Evolutionary conservation across 805 yeast genomes (phyloP), one percentile per base, ranked within the genome.

Genomic region (Deakozyma indianensis): DNA sequence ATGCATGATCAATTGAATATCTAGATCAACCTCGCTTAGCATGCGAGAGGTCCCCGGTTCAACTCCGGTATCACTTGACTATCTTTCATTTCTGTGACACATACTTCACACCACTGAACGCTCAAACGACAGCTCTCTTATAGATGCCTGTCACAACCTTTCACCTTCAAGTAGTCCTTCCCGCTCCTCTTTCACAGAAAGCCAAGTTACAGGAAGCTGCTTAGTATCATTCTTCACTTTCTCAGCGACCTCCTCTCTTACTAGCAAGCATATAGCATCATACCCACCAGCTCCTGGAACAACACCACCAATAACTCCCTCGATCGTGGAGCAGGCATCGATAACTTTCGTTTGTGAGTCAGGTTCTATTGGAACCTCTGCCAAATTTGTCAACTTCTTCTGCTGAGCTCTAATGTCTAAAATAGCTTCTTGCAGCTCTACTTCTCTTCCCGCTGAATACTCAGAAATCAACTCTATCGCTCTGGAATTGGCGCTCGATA

Each of bases 201-300:
- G 43, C 45, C 51, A 48, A 16, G 45, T 22, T 7, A 48, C 42
- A 9, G 20, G 24, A 25, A 24, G 25, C 35, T 27, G 43, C 20
- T 46, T 43, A 1, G 70, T 62, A 25, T 47, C 54, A 22, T 45
- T 29, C 24, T 49, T 45, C 41, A 77, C 66, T 9, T 53, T 48
- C 2, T 55, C 60, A 2, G 73, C 58, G 2, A 73, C 59, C 1
- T 61, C 56, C 23, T 72, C 75, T 1, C 73, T 68, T 2, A 81
- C 80, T 23, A 92, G 61, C 23, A 90, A 56, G 46, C 94, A 75
- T 18, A 92, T 75, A 0, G 98, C 98, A 66, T 92, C 98, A 58
- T 78, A 83, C 0, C 98, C 98, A 23, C 98, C 98, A 0, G 98
- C 98, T 1, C 98, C 98, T 0, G 98, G 98, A 2, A 92, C 95